Evolutionary conservation across 2,329 filamentous ascomycete genomes (phyloP), one percentile per base, ranked within the genome.

Genomic region (Exutisphaerella laricina): DNA sequence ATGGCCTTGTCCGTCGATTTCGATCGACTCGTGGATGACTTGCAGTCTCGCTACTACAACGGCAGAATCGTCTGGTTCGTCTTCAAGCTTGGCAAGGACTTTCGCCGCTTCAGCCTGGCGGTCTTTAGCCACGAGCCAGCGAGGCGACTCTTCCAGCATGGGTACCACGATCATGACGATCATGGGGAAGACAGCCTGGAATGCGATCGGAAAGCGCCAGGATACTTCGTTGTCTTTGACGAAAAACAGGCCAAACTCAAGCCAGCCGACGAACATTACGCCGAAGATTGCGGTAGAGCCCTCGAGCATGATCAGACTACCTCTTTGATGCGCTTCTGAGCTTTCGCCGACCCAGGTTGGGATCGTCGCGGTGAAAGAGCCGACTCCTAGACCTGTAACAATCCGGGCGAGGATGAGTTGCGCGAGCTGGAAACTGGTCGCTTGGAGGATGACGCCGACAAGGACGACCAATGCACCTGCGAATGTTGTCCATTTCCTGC

Each of bases 351-450:
- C 47, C 47, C 49, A 52, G 1, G 49, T 50, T 10, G 44, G 53
- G n/a, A 55, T 31, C 4, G 50, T 56, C 2, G 54, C 50, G 2
- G 54, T 55, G 43, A 55, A 55, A n/a, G 45, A 42, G 9, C 54
- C 56, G 5, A 73, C 73, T 8, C 72, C 74, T 37, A 75, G 57
- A 43, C 72, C 49, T 5, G 72, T 75, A 34, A 75, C 64, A 12
- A 71, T 66, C 35, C 73, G 66, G 9, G 72, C 73, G 36, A 75
- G 58, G 44, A 75, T 73, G 56, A 75, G 71, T 48, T 75, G 72
- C 9, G 70, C 67, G 2, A 60, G 39, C 0, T 66, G 63, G 12
- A 62, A 63, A 1, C 59, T 36, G 5, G 60, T 57, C 9, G 64
- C 50, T 35, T 69, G 67, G 4, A 70, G 62, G 20, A 67, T 55